A percentile compares a stretch with the other conserved stretches of the same genome.
Evolutionary conservation across 129 eudicot species (phyloP).

Genomic region (Silybum marianum): DNA sequence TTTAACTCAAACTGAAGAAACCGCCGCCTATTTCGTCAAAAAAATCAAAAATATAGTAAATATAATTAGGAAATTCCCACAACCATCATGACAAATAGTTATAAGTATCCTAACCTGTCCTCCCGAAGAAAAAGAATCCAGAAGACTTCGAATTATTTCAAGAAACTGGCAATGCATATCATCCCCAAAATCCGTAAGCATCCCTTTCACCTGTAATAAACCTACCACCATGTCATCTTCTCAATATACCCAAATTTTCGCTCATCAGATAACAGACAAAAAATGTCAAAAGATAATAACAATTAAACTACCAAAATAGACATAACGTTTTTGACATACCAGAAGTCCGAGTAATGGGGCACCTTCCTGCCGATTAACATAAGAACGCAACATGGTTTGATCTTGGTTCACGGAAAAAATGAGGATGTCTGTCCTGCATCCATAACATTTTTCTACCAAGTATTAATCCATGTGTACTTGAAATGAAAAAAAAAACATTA

Average conservation of each 20-base stretch:
- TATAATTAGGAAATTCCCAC: not conserved
- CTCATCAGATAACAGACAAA: too few relatives aligned
- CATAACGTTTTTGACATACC: conserved; percentile 46
- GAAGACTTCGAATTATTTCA: conserved; percentile 85
- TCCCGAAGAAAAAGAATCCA: conserved; percentile 70
- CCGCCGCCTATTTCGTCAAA: not conserved
- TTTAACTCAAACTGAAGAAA: not conserved
- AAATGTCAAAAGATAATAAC: not conserved
- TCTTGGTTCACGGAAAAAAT: conserved; percentile 79
- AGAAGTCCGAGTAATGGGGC: conserved; percentile 76
- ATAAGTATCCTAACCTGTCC: conserved; percentile 76
- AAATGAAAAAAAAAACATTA: not conserved
- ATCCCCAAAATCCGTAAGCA: conserved; percentile 95
- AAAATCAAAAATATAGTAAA: not conserved
- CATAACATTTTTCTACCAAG: conserved; percentile 40
- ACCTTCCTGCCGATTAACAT: conserved; percentile 75
- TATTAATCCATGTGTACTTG: conserved; percentile 12
- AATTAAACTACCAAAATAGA: not conserved
- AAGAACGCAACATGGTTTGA: conserved; percentile 69
- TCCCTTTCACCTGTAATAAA: conserved; percentile 77
- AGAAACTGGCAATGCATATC: conserved; percentile 97
- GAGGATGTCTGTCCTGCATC: conserved; percentile 99
- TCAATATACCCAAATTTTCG: not conserved
- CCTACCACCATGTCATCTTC: conserved; percentile 13
- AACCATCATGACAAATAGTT: not conserved